Evolutionary conservation across 192 early-diverging fungal genomes (phyloP).

Genomic region (Gamsiella multidivaricata): DNA sequence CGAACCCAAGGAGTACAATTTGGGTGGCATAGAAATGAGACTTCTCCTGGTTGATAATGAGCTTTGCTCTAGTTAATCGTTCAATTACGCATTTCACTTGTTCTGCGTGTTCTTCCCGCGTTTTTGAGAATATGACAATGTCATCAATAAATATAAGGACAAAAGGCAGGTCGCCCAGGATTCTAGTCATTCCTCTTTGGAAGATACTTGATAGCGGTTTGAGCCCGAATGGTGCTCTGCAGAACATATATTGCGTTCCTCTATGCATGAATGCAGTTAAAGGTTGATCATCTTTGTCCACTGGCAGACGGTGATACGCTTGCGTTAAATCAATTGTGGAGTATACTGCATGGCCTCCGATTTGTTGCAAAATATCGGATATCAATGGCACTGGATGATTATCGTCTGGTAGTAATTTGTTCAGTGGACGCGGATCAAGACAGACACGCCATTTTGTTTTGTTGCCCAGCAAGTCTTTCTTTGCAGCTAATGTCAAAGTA

Average conservation of each 20-base stretch:
- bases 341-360: constrained; percentile 5
- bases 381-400: constrained; percentile 8
- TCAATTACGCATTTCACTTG: constrained; percentile 14
- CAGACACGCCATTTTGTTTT: constrained; percentile 1
- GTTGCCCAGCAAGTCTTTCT: constrained; percentile 2
- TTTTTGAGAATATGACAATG: constrained; percentile 17
- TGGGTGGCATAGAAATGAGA: constrained; percentile 28
- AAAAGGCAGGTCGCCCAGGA: constrained; percentile 33
- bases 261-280: constrained; percentile 9
- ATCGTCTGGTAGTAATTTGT: not conserved
- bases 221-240: not conserved
- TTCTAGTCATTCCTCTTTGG: constrained; percentile 8
- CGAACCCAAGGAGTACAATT: constrained; percentile 27
- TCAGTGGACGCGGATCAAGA: constrained; percentile 12
- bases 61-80: constrained; percentile 11
- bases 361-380: not conserved
- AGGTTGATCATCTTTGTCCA: constrained; percentile 4
- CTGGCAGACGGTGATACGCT: constrained; percentile 10
- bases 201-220: constrained; percentile 12
- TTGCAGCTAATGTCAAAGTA: not conserved
- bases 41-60: constrained; percentile 39
- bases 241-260: constrained; percentile 16
- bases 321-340: constrained; percentile 11
- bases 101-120: not conserved
- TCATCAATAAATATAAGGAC: too few relatives aligned